Evolutionary conservation across 2,329 filamentous ascomycete genomes (phyloP), one percentile per base, ranked within the genome.

Genomic region (Ceratocystis eucalypticola): DNA sequence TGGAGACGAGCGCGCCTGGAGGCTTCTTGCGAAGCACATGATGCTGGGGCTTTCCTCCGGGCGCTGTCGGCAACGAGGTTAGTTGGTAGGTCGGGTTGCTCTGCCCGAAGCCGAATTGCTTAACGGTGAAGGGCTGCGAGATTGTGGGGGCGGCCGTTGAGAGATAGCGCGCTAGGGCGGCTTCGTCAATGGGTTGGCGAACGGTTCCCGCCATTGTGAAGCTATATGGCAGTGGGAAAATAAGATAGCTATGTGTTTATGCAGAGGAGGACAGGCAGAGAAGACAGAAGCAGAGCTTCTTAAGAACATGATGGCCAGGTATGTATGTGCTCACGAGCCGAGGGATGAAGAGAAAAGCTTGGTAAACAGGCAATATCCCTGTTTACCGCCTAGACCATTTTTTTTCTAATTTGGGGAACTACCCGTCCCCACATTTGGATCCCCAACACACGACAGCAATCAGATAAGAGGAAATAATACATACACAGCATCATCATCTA

Each of bases 21-120:
- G 94, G 94, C 78, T 97, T 97, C 83, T 99, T 97, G 75, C 94
- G 90, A 79, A 97, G 83, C 44, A 99, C 94, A 77, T 87, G 96
- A 73, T 86, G 85, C 71, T 79, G 76, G 64, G 86, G 84, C 73
- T 85, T 80, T 70, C 84, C 80, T 17, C 33, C 20, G 7, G 48
- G 48, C 2, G 41, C 61, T 5, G 41, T 37, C 64, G 37, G 8
- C 37, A 41, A 41, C 5, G 86, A 86, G 17, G 86, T 96, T 73
- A 97, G 81, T 73, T 93, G 90, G 78, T 97, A 99, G 1, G 94
- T 99, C 57, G 94, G 94, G 75, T 97, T 99, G 67, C 91, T 96
- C 78, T 97, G 94, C 68, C 94, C 94, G 75, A 95, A 97, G 72
- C 92, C 91, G 74, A 97, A 99, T 89, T 97, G 62, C 20, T 57